These are phyloP conservation scores for Endocarpon pusillum DNA, from an alignment of 495 filamentous ascomycete genomes.

Conservation along the genomic window DNA sequence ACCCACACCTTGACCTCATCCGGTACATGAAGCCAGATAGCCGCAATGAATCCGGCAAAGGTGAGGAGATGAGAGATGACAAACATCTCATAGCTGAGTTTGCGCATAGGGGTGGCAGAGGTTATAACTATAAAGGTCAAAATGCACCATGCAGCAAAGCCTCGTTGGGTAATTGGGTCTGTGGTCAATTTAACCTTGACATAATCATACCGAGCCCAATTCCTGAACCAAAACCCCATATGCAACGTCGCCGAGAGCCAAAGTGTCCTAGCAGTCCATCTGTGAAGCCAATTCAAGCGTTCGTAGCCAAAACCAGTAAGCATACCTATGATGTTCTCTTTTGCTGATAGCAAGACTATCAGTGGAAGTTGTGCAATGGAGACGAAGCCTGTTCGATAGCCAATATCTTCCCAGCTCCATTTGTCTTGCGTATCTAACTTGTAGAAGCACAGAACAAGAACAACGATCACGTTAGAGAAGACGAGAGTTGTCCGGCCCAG, in stretches of 20 bases:
- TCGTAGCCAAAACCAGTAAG: conserved; percentile 55
- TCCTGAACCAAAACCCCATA: conserved; percentile 50
- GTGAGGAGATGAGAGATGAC: conserved; percentile 62
- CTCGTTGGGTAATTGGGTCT: conserved; percentile 47
- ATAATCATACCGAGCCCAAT: conserved; percentile 50
- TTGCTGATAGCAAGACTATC: conserved; percentile 63
- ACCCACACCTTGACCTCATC: conserved; percentile 33
- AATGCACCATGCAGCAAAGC: conserved; percentile 57
- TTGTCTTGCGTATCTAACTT: conserved; percentile 21
- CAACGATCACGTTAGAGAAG: conserved; percentile 21
- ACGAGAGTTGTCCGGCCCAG: conserved; percentile 22
- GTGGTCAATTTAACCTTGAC: conserved; percentile 41
- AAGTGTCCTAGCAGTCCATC: conserved; percentile 61
- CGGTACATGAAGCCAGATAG: conserved; percentile 48
- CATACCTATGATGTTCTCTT: conserved; percentile 54
- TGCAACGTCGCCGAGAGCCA: conserved; percentile 62
- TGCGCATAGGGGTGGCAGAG: conserved; percentile 49
- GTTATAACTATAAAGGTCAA: conserved; percentile 54
- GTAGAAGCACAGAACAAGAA: conserved; percentile 27
- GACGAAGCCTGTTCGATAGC: conserved; percentile 59
- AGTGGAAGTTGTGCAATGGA: conserved; percentile 69
- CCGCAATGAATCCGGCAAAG: conserved; percentile 47
- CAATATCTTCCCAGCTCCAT: conserved; percentile 50
- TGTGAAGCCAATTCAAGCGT: conserved; percentile 68
- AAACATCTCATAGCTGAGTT: conserved; percentile 62